phyloP scores from a whole-genome alignment of 768 basidiomycete genomes.

The Agrocybe pediades region DNA sequence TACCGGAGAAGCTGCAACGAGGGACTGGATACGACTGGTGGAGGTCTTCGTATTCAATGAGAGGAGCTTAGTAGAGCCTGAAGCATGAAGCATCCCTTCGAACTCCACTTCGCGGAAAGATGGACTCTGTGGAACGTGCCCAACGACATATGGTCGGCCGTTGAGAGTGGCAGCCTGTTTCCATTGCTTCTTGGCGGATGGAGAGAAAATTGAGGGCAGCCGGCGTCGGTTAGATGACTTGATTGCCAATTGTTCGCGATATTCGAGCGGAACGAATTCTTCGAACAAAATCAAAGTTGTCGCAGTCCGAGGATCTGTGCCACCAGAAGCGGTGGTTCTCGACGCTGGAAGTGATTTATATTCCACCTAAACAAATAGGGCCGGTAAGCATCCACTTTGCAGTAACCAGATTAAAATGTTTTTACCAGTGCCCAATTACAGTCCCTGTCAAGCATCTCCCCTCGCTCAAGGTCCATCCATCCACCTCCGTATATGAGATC shows the following conservation, averaged over 20 bases:
- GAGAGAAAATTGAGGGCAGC: constrained; percentile 68
- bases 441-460: constrained; percentile 78
- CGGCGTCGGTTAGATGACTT: constrained; percentile 55
- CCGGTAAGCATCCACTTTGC: neutral
- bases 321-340: constrained; percentile 34
- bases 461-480: constrained; percentile 78
- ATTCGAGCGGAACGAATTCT: constrained; percentile 91
- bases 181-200: constrained; percentile 63
- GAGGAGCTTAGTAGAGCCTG: constrained; percentile 47
- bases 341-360: constrained; percentile 73
- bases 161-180: constrained; percentile 84
- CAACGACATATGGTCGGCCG: constrained; percentile 74
- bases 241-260: constrained; percentile 72
- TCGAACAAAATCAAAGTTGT: constrained; percentile 83
- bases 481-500: constrained; percentile 81
- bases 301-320: constrained; percentile 69
- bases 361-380: constrained; percentile 61
- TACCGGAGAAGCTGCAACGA: constrained; percentile 10
- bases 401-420: constrained; percentile 1
- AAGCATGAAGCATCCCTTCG: constrained; percentile 68
- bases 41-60: constrained; percentile 32
- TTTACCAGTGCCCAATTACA: constrained; percentile 90
- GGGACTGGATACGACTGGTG: constrained; percentile 16
- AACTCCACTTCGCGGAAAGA: constrained; percentile 74
- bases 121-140: constrained; percentile 53